phyloP scores from a whole-genome alignment of 495 filamentous ascomycete genomes.

The Penicillium mononematosum region DNA sequence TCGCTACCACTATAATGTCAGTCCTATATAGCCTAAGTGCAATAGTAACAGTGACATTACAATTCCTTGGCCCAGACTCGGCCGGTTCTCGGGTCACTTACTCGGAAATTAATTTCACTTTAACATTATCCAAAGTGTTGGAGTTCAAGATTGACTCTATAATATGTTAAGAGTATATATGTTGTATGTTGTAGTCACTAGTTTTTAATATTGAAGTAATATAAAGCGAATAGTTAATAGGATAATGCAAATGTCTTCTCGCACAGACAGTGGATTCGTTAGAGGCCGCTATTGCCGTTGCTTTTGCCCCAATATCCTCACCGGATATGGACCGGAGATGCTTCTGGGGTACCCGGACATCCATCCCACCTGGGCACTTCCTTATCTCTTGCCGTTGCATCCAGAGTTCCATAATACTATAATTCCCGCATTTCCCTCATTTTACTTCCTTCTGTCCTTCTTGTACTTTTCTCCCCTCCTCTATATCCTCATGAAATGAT shows the following conservation, averaged over 20 bases:
- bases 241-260: background rate
- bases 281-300: background rate
- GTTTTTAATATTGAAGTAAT: no score
- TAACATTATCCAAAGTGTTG: no score
- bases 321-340: conserved; percentile 12
- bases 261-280: background rate
- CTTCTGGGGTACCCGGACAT: conserved; percentile 3
- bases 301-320: conserved; percentile 17
- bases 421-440: conserved; percentile 10
- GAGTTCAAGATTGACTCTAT: no score
- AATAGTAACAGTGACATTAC: no score
- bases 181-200: no score
- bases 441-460: conserved; percentile 1
- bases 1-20: background rate
- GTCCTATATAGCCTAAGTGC: no score
- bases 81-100: background rate
- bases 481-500: conserved; percentile 21
- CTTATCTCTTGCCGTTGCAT: conserved; percentile 12
- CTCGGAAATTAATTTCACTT: background rate
- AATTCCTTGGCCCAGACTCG: background rate
- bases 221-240: no score
- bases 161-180: no score
- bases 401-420: background rate
- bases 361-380: conserved; percentile 1
- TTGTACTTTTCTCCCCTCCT: conserved; percentile 3